Base-by-base conservation (phyloP, 352 stramenopile species). In the Globisporangium cederbergense region DNA sequence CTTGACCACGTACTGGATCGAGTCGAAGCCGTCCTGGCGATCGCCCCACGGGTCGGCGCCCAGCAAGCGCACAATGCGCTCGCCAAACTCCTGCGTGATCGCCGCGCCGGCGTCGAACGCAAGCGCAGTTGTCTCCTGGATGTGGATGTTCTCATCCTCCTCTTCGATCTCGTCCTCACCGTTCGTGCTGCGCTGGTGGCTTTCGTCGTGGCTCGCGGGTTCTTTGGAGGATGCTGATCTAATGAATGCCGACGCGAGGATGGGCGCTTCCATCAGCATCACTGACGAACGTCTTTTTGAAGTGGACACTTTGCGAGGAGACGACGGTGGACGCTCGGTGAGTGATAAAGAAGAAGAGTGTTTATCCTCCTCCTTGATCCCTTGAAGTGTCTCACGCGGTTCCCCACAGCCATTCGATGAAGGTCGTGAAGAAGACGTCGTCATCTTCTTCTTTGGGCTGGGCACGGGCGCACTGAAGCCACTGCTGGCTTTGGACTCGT, bases 11-110 rank as follows among this genome's bases (percentile, higher is more conserved):
- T 74, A 78, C 43, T 78, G 68, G 58, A 94, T 86, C 13, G 80
- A 79, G 52, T 94, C 86, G 18, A 91, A 90, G 18, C 81, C 86
- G 67, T 91, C 86, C 58, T 93, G 86, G 25, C 86, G 75, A 45
- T 94, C 86, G 8, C 82, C 86, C 86, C 86, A 94, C 38, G 83
- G 81, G 53, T 94, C 86, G 0, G 86, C 86, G 3, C 75, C 76
- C 1, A 94, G 67, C 55, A 91, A 60, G 4, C 71, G 79, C 7
- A 84, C 86, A 10, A 94, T 73, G 8, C 82, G 78, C 50, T 94
- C 86, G 38, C 86, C 82, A 60, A 94, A 91, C 42, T 70, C 77
- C 16, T 73, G 67, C 4, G 77, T 91, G 70, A 94, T 91, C 18
- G 82, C 73, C 45, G 82, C 86, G 18, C 80, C 81, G 0, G 80